A percentile compares a stretch with the other conserved stretches of the same genome.
phyloP scores from a whole-genome alignment of 805 yeast species.

The Ascoidea tarda region DNA sequence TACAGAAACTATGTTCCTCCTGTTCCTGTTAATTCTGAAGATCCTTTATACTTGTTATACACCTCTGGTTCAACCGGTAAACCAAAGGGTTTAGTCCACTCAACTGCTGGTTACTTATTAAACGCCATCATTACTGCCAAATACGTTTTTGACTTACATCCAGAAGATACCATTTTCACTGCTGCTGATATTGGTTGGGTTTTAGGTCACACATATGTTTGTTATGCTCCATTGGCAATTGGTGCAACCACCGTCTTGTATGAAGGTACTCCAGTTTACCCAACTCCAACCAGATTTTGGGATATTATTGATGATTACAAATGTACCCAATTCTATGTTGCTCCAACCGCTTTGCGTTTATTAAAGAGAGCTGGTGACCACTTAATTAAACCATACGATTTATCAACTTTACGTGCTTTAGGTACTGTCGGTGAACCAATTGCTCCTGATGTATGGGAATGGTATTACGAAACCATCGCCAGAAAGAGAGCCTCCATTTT shows the following conservation, averaged over 20 bases:
- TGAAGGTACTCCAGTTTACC: slow-evolving; percentile 83
- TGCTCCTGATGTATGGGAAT: slow-evolving; percentile 78
- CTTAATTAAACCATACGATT: slow-evolving; percentile 45
- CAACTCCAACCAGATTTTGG: slow-evolving; percentile 71
- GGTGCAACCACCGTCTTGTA: slow-evolving; percentile 74
- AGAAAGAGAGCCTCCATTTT: slow-evolving; percentile 55
- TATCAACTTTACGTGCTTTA: slow-evolving; percentile 49
- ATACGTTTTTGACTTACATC: slow-evolving; percentile 65
- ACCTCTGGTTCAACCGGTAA: slow-evolving; percentile 84
- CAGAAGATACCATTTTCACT: slow-evolving; percentile 63
- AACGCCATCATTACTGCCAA: slow-evolving; percentile 64
- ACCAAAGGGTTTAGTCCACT: slow-evolving; percentile 77
- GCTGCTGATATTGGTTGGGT: slow-evolving; percentile 93
- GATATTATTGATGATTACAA: slow-evolving; percentile 56
- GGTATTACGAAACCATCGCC: slow-evolving; percentile 68
- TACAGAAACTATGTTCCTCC: slow-evolving; percentile 62
- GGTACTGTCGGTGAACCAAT: slow-evolving; percentile 86
- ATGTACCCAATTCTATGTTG: slow-evolving; percentile 71
- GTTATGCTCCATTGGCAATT: slow-evolving; percentile 64
- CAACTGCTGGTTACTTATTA: slow-evolving; percentile 67
- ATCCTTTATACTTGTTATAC: slow-evolving; percentile 66
- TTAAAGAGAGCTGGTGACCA: slow-evolving; percentile 62
- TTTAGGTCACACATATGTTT: slow-evolving; percentile 76
- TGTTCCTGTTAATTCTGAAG: slow-evolving; percentile 64
- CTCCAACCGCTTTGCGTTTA: slow-evolving; percentile 72